Evolutionary conservation across 2,329 filamentous ascomycete species (phyloP).

Genomic region (Ambrosiella cleistominuta): DNA sequence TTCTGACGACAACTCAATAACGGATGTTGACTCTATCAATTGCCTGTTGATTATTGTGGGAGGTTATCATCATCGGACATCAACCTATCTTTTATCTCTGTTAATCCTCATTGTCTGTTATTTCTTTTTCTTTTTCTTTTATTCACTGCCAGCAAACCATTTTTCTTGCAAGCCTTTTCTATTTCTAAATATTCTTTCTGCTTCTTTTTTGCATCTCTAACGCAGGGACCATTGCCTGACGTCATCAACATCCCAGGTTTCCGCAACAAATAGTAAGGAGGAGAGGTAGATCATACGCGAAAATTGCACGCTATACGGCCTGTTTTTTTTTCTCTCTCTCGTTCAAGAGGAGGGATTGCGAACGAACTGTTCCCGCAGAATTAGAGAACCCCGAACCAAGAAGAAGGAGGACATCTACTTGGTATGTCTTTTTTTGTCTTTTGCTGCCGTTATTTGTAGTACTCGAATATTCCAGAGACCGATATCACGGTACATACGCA

Average conservation of each 20-base stretch:
- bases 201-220: neutral
- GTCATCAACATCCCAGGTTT: neutral
- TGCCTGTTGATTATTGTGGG: too few relatives aligned
- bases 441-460: neutral
- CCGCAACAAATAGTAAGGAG: neutral
- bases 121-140: neutral
- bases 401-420: neutral
- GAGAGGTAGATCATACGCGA: neutral
- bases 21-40: too few relatives aligned
- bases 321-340: neutral
- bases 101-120: neutral
- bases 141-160: neutral
- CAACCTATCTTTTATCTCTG: too few relatives aligned
- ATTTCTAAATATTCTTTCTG: neutral
- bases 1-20: too few relatives aligned
- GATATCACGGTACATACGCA: too few relatives aligned
- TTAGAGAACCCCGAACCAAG: neutral
- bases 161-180: neutral
- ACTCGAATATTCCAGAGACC: neutral
- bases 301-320: neutral
- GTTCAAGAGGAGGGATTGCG: neutral
- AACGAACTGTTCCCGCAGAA: neutral
- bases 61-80: too few relatives aligned
- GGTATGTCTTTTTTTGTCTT: neutral
- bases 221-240: neutral